Base-by-base conservation (phyloP, 495 filamentous ascomycete genomes). In the Aspergillus bertholletiae region DNA sequence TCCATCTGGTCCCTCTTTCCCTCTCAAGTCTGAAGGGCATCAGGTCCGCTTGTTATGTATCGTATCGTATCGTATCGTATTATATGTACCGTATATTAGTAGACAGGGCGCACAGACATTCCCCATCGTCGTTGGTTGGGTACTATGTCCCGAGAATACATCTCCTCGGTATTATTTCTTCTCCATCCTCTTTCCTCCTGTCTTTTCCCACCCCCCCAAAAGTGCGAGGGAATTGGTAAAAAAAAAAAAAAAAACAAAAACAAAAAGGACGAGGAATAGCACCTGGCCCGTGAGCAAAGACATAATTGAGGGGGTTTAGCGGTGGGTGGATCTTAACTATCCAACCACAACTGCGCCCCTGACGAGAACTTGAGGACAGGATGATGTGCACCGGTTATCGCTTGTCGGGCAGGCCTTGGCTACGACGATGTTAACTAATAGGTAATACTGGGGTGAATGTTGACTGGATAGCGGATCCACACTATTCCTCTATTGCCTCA, bases 371-470 rank as follows among this genome's bases (percentile, higher is more conserved):
- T 55, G 54, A 45, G 45, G 53, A 46, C 46, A 34, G 56, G 52
- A 58, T 62, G 57, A 61, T 61, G 59, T 62, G 59, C 60, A 59
- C 59, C 56, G 57, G 56, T 62, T 59, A 62, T 65, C 56, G 46
- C 53, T 22, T 43, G 50, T 49, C 8, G 47, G 46, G 21, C 46
- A 24, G 47, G n/a, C 39, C 55, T 46, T 46, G 54, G 28, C 55
- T 32, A 49, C 54, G 37, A 37, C 41, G 30, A 22, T 35, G 18
- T 35, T 49, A 35, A 34, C 39, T 43, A 43, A 22, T 43, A 43
- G 30, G 35, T 51, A 41, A 28, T 49, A 57, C 49, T 49, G 41
- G 27, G 53, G 13, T 32, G 30, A 32, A 7, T 32, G 7, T 40
- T 40, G 37, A 40, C 37, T 40, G 37, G 37, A 8, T 43, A 13